A percentile compares a stretch with the other conserved stretches of the same genome.
phyloP scores from a whole-genome alignment of 140 eudicot genomes.

The Flaveria floridana region DNA sequence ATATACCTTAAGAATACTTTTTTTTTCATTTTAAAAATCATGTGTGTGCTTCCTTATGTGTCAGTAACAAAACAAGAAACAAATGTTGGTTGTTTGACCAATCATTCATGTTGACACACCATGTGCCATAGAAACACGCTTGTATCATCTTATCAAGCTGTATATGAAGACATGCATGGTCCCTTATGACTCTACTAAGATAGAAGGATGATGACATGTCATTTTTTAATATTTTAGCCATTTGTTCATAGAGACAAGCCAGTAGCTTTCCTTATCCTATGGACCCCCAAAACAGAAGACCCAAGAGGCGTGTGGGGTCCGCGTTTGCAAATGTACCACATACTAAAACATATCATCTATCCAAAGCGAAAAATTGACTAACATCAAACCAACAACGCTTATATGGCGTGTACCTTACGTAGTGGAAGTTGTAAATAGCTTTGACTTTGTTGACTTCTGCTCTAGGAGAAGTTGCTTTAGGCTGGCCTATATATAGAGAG shows the following conservation, averaged over 20 bases:
- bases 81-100: conserved; percentile 33
- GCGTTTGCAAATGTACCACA: conserved; percentile 32
- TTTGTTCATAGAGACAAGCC: conserved; percentile 33
- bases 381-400: not conserved
- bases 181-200: conserved; percentile 30
- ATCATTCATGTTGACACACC: conserved; percentile 36
- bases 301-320: not conserved
- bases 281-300: conserved; percentile 27
- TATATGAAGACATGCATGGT: conserved; percentile 33
- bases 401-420: conserved; percentile 3
- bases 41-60: conserved; percentile 10
- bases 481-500: conserved; percentile 34
- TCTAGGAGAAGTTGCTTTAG: conserved; percentile 12
- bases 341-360: not conserved
- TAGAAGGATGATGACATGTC: conserved; percentile 33
- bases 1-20: not conserved
- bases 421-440: not conserved
- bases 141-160: conserved; percentile 29
- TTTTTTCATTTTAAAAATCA: not conserved
- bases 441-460: not conserved
- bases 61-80: conserved; percentile 24
- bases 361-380: conserved; percentile 11
- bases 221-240: conserved; percentile 21
- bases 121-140: conserved; percentile 30
- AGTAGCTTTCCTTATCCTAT: conserved; percentile 32